These are phyloP conservation scores for Cyamopsis tetragonoloba DNA, from an alignment of 306 rosid species.

Conservation along the genomic window DNA sequence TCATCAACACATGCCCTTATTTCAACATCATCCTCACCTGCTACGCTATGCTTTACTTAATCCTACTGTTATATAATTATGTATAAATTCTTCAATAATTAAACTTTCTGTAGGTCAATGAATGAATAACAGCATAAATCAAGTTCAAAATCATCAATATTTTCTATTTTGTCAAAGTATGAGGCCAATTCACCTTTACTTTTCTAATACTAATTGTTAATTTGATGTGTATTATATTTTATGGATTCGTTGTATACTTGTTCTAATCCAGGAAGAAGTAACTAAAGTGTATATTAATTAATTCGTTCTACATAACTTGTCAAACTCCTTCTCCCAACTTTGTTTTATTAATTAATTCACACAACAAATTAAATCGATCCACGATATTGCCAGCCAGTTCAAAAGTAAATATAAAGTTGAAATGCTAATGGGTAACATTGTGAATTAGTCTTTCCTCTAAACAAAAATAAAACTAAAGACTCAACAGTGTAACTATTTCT, in stretches of 20 bases:
- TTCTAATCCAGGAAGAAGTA: background rate
- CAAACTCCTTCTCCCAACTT: background rate
- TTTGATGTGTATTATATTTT: background rate
- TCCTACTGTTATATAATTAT: background rate
- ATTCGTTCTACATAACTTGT: background rate
- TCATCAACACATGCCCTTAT: background rate
- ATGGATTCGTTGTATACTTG: no score
- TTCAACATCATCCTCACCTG: constrained; percentile 1
- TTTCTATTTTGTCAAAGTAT: no score
- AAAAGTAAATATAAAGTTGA: background rate
- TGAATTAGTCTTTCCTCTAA: background rate
- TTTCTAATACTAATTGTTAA: no score
- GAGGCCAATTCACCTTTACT: background rate
- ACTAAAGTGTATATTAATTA: background rate
- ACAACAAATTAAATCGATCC: constrained; percentile 4
- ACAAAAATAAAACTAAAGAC: background rate
- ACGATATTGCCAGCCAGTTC: background rate
- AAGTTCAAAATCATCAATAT: no score
- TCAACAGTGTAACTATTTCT: background rate
- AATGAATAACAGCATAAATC: no score
- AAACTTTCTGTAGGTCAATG: no score
- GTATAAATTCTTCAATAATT: no score
- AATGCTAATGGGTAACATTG: background rate
- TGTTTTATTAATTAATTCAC: background rate
- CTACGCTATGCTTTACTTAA: constrained; percentile 29